Base-by-base conservation (phyloP, 805 yeast species). In the Wickerhamiella parazyma region DNA sequence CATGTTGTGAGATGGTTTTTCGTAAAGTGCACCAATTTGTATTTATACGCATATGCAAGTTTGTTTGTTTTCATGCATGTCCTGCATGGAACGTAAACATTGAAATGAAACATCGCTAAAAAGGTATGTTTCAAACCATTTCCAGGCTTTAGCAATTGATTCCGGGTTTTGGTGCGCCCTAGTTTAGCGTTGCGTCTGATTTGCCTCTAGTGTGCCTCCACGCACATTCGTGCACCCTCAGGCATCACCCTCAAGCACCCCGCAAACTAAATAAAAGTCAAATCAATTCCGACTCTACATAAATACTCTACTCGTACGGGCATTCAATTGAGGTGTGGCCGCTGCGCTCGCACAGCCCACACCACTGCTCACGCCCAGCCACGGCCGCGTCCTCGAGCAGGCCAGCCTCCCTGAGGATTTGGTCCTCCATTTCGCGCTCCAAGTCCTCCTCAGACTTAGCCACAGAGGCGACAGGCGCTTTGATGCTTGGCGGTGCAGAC, bases 291-390 rank as follows among this genome's bases (percentile, higher is more conserved):
- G 10, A 16, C 11, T 38, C 49, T 74, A 79, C 51, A 28, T 28
- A 28, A 28, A 28, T 28, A 28, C 5, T 28, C n/a, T 73, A 72
- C 51, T 79, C 93, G 57, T 74, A 85, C 0, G 95, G 95, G 61
- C 98, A 89, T 45, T 85, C 85, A 24, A 78, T 67, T 50, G 91
- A 80, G 38, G 76, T 78, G 57, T 89, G 98, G 0, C 97, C 98
- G 36, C 75, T 77, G 44, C 84, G 67, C 59, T 89, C 97, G 63
- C 98, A 89, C 42, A 85, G 66, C 0, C 94, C 95, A 64, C 98
- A 89, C 94, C 95, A 89, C 49, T 74, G 69, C 21, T 65, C 65
- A 36, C 87, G 69, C 1, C 95, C 95, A 2, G 75, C 75, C 0
- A 86, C 68, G 0, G 87, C 80, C 57, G 84, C 91, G 11, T 19